Evolutionary conservation across 176 grass and related monocot species (phyloP), one percentile per base, ranked within the genome.

Genomic region (Echinochloa phyllopogon): DNA sequence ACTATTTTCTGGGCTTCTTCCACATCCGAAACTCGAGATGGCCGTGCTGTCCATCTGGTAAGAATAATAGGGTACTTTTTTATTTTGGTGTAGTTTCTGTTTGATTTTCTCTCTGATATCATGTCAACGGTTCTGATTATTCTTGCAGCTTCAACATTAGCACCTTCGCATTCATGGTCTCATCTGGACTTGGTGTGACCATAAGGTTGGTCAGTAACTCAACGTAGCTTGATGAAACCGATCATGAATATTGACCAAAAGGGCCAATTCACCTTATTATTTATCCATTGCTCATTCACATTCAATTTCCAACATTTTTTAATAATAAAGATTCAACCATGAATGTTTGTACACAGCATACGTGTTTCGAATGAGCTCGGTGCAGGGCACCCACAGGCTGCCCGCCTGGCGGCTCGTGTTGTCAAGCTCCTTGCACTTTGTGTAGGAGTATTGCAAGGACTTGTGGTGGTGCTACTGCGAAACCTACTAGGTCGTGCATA

Each of bases 281-380:
- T 33, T 33, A 33, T 33, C 2, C 49, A 51, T 53, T 53, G 16
- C 18, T 18, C 3, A 18, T 53, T 53, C 16, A 2, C 4, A 49
- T 3, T 3, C 47, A 49, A 4, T 49, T 49, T 49, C 51, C 17
- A 53, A 53, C 51, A 18, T 53, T 53, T 53, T 16, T 53, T 18
- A 53, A 1, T 6, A 18, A 5, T 53, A 53, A 53, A 53, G 49
- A 18, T 53, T 53, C 16, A 18, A 53, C 17, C 51, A 53, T 53
- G 51, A 33, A 33, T 36, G 42, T 47, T 73, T 33, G 24, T 51
- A 1, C 7, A 18, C 63, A 93, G 91, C 62, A 93, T 76, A 17
- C 76, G 91, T 9, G 88, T 88, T 43, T 93, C 88, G 48, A 93
- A 93, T 55, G 91, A 93, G 71, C 91, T 93, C 8, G 91, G 91